These are phyloP conservation scores for Malassezia furfur DNA, from an alignment of 1,284 basidiomycete species.

Conservation along the genomic window DNA sequence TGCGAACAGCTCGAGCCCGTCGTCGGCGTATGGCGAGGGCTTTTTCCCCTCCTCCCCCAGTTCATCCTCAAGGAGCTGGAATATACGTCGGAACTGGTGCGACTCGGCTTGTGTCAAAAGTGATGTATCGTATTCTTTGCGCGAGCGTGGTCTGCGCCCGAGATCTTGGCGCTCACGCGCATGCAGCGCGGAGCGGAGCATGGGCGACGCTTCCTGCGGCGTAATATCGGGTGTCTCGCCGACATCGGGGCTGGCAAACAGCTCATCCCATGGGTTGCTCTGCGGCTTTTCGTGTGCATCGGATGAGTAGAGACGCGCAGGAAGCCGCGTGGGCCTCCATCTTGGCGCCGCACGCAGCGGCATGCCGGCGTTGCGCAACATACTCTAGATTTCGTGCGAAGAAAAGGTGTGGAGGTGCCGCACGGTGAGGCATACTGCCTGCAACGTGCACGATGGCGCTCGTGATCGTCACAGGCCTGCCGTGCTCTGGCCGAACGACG, in stretches of 20 bases:
- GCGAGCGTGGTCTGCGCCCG: background rate
- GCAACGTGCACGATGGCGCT: constrained; percentile 63
- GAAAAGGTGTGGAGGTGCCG: background rate
- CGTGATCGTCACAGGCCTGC: constrained; percentile 81
- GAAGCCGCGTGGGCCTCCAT: background rate
- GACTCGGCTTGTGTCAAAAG: constrained; percentile 10
- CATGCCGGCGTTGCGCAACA: background rate
- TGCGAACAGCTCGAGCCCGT: constrained; percentile 7
- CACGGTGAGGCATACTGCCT: no score
- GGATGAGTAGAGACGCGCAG: background rate
- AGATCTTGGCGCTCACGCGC: constrained; percentile 8
- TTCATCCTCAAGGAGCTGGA: constrained; percentile 12
- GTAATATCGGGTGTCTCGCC: background rate
- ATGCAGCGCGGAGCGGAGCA: constrained; percentile 10
- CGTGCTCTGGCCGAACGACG: constrained; percentile 74
- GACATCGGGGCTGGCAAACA: constrained; percentile 6
- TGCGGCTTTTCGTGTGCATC: background rate
- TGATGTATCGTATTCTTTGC: constrained; percentile 1
- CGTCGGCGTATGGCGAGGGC: background rate
- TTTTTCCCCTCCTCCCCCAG: background rate
- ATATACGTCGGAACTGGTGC: constrained; percentile 16
- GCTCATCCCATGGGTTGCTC: constrained; percentile 14
- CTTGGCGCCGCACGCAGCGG: no score
- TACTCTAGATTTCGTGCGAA: background rate
- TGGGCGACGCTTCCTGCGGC: background rate